Evolutionary conservation across 2,329 filamentous ascomycete genomes (phyloP).

Genomic region (Trichoderma atrobrunneum): DNA sequence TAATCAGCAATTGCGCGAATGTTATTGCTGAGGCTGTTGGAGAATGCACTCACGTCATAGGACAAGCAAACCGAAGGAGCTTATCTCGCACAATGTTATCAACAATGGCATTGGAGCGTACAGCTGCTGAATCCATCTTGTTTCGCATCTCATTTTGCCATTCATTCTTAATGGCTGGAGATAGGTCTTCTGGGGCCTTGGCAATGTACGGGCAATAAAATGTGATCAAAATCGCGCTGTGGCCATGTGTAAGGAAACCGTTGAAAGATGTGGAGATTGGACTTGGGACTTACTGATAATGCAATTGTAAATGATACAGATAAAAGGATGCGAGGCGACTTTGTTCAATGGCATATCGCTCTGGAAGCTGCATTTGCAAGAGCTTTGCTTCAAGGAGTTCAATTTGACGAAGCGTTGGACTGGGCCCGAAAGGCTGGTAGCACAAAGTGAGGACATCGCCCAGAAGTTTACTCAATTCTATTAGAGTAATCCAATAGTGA

Average conservation of each 20-base stretch:
- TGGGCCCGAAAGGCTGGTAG: neutral
- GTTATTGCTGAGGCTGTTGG: no score
- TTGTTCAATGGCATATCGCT: neutral
- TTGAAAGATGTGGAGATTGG: neutral
- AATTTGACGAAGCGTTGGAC: neutral
- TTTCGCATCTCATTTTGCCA: neutral
- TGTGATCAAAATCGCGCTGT: neutral
- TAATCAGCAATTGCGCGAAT: neutral
- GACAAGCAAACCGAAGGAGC: neutral
- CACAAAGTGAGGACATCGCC: neutral
- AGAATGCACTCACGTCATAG: constrained; percentile 6
- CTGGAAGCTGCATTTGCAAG: neutral
- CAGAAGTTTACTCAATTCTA: neutral
- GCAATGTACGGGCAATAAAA: neutral
- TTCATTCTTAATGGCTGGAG: neutral
- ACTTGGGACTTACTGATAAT: neutral
- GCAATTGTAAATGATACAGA: neutral
- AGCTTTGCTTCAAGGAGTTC: neutral
- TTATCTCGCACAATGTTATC: neutral
- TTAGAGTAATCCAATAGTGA: neutral
- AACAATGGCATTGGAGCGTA: neutral
- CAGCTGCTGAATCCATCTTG: constrained; percentile 1
- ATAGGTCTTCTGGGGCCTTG: neutral
- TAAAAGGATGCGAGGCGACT: neutral
- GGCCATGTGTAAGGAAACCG: neutral